These are phyloP conservation scores for Sugiyamaella sp. DNA, from an alignment of 1,139 yeast genomes.

Conservation along the genomic window DNA sequence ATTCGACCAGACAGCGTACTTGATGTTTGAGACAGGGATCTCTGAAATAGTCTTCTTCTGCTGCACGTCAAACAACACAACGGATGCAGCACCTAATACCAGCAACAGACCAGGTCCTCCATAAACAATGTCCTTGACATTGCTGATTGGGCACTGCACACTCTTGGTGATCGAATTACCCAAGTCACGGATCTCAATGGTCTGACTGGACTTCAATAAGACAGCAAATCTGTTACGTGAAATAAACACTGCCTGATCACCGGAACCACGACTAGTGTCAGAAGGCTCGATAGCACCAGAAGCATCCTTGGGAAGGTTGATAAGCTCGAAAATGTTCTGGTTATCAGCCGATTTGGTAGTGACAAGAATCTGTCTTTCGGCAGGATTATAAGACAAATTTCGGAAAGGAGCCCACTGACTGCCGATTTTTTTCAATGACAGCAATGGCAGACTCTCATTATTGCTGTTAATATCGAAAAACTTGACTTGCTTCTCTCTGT, in stretches of 20 bases:
- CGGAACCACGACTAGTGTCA: slow-evolving; percentile 76
- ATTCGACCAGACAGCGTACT: slow-evolving; percentile 85
- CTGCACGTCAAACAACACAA: slow-evolving; percentile 87
- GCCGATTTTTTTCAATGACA: slow-evolving; percentile 82
- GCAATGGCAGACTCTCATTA: slow-evolving; percentile 69
- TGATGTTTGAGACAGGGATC: slow-evolving; percentile 67
- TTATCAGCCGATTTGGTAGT: slow-evolving; percentile 68
- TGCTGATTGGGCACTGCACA: slow-evolving; percentile 68
- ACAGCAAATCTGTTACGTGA: slow-evolving; percentile 94
- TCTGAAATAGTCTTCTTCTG: slow-evolving; percentile 81
- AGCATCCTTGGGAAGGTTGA: slow-evolving; percentile 80
- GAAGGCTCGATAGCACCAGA: slow-evolving; percentile 93
- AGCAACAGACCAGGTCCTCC: slow-evolving; percentile 83
- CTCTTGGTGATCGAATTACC: slow-evolving; percentile 80
- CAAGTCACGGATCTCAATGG: slow-evolving; percentile 81
- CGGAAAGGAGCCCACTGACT: slow-evolving; percentile 85
- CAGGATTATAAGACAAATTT: slow-evolving; percentile 85
- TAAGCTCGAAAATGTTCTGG: slow-evolving; percentile 68
- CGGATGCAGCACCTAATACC: slow-evolving; percentile 70
- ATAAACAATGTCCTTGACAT: slow-evolving; percentile 72
- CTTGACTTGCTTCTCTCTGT: slow-evolving; percentile 85
- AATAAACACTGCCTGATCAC: slow-evolving; percentile 84
- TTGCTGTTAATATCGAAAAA: slow-evolving; percentile 65
- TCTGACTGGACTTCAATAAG: slow-evolving; percentile 63
- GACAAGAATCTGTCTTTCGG: slow-evolving; percentile 83